Conservation (phyloP, 2,329 filamentous ascomycete species). For the Conoideocrella luteorostrata region DNA sequence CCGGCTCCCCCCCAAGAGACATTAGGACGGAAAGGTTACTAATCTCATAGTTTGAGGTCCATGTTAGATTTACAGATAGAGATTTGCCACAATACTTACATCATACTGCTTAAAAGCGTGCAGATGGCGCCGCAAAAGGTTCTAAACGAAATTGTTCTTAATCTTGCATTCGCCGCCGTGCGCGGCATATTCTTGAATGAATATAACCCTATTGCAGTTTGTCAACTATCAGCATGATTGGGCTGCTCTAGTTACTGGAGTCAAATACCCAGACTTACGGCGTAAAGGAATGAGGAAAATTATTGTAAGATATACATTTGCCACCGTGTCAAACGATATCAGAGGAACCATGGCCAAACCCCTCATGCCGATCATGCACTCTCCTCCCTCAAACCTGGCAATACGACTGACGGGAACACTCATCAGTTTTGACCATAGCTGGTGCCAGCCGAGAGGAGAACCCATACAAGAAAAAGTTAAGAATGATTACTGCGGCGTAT, state of each 20-base stretch:
- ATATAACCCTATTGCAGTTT: conserved; percentile 38
- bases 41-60: too few relatives aligned
- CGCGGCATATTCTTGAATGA: conserved; percentile 43
- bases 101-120: conserved; percentile 51
- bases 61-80: too few relatives aligned
- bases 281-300: conserved; percentile 57
- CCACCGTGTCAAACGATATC: conserved; percentile 52
- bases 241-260: too few relatives aligned
- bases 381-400: conserved; percentile 44
- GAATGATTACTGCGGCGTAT: conserved; percentile 40
- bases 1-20: conserved; percentile 53
- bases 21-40: conserved; percentile 55
- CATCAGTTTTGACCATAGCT: not conserved
- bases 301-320: conserved; percentile 57
- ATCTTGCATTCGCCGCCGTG: conserved; percentile 32
- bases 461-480: conserved; percentile 56
- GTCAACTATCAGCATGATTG: not conserved
- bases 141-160: conserved; percentile 47
- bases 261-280: conserved; percentile 40
- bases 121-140: conserved; percentile 54
- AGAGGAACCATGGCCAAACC: conserved; percentile 53
- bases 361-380: conserved; percentile 58
- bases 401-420: conserved; percentile 52
- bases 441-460: not conserved
- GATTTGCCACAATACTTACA: conserved; percentile 40